Percentiles rank a stretch among this genome's conserved stretches.
Conservation (phyloP, 768 basidiomycete species). For the button mushroom (Agaricus bisporus) region DNA sequence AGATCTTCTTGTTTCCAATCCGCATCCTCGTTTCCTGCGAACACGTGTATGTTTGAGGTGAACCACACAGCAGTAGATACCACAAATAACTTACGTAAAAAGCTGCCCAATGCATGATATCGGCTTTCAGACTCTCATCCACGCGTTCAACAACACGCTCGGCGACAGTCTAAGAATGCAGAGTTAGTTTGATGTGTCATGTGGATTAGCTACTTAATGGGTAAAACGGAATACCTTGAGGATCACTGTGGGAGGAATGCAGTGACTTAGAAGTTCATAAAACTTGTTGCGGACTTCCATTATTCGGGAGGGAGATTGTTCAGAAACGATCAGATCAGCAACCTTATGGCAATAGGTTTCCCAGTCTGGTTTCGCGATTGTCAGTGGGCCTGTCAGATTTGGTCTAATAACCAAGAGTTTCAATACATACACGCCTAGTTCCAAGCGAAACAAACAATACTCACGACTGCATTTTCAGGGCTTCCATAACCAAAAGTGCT, state of each 20-base stretch:
- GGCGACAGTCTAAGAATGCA: slow-evolving; percentile 69
- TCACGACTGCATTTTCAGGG: slow-evolving; percentile 94
- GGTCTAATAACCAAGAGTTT: slow-evolving; percentile 41
- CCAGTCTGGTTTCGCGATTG: slow-evolving; percentile 98
- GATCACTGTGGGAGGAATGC: slow-evolving; percentile 90
- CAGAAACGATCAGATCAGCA: slow-evolving; percentile 81
- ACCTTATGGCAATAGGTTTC: slow-evolving; percentile 94
- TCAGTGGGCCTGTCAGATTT: slow-evolving; percentile 72
- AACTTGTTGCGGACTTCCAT: slow-evolving; percentile 91
- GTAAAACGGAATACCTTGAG: slow-evolving; percentile 57
- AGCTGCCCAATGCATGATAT: slow-evolving; percentile 97
- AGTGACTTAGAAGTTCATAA: slow-evolving; percentile 94
- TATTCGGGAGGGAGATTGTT: slow-evolving; percentile 84
- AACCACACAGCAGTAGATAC: background rate
- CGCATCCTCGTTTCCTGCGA: slow-evolving; percentile 91
- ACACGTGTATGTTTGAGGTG: slow-evolving; percentile 1
- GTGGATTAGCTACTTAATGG: background rate
- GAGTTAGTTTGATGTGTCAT: background rate
- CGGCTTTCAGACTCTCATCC: slow-evolving; percentile 85
- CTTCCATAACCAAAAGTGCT: slow-evolving; percentile 90
- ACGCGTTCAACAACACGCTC: slow-evolving; percentile 82
- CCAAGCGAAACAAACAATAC: slow-evolving; percentile 19
- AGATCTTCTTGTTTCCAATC: slow-evolving; percentile 83
- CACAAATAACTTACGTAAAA: slow-evolving; percentile 64
- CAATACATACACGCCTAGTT: background rate